A percentile compares a stretch with the other conserved stretches of the same genome.
phyloP scores from a whole-genome alignment of 164 flowering plant genomes.

The Berberis vulgaris region DNA sequence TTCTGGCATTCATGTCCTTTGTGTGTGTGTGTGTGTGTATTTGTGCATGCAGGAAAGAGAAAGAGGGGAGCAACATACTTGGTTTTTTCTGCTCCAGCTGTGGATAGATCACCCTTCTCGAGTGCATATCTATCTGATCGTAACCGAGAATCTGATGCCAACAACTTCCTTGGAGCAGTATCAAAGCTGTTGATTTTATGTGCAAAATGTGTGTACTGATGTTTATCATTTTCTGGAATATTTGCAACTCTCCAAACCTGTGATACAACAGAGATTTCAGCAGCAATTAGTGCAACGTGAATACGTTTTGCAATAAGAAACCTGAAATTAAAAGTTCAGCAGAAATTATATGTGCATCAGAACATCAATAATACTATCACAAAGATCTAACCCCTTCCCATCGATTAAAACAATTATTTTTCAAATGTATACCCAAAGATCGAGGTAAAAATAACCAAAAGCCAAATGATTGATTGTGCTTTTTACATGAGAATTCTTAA shows the following conservation, averaged over 20 bases:
- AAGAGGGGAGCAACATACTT: conserved; percentile 34
- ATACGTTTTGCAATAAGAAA: background rate
- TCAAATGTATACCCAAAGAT: too few relatives aligned
- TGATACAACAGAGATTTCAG: background rate
- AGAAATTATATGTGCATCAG: too few relatives aligned
- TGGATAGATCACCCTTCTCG: conserved; percentile 67
- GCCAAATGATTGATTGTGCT: too few relatives aligned
- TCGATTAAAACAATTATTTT: too few relatives aligned
- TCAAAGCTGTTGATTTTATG: conserved; percentile 80
- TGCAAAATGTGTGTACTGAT: conserved; percentile 73
- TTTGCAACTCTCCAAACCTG: conserved; percentile 78
- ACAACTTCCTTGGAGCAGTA: conserved; percentile 73
- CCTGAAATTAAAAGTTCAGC: background rate
- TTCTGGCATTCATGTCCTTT: too few relatives aligned
- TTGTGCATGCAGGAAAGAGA: conserved; percentile 6
- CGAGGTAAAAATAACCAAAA: too few relatives aligned
- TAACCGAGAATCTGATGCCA: conserved; percentile 85
- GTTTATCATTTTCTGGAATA: conserved; percentile 60
- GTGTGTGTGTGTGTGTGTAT: conserved; percentile 5
- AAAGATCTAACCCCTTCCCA: too few relatives aligned
- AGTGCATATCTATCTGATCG: conserved; percentile 85
- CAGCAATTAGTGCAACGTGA: background rate
- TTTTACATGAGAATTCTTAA: too few relatives aligned
- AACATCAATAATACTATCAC: too few relatives aligned
- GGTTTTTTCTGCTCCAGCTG: conserved; percentile 79